phyloP scores from a whole-genome alignment of 768 basidiomycete species.

The Pilatotrama ljubarskyi region DNA sequence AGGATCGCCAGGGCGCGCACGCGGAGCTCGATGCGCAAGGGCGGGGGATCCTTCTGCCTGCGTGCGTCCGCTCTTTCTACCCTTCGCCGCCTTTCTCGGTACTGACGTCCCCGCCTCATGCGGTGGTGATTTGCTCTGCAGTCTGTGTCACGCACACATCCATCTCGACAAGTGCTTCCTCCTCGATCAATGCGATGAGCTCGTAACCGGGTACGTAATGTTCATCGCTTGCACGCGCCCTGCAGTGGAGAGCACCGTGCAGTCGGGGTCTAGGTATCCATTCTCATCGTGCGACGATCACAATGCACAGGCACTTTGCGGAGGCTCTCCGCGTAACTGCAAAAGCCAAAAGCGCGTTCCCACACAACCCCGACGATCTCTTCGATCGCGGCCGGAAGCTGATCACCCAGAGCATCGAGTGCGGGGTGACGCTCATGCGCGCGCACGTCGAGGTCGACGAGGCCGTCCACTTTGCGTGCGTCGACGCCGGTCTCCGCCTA shows the following conservation, averaged over 20 bases:
- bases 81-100: not conserved
- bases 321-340: conserved; percentile 58
- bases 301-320: conserved; percentile 45
- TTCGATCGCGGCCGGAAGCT: conserved; percentile 53
- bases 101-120: not conserved
- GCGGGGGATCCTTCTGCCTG: conserved; percentile 27
- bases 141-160: conserved; percentile 62
- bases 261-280: not conserved
- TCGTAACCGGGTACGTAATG: conserved; percentile 50
- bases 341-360: conserved; percentile 51
- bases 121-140: conserved; percentile 13
- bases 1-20: conserved; percentile 2
- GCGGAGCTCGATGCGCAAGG: conserved; percentile 24
- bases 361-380: conserved; percentile 44
- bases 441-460: conserved; percentile 69
- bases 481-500: conserved; percentile 52
- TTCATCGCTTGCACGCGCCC: not conserved
- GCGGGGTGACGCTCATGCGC: conserved; percentile 65
- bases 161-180: conserved; percentile 73
- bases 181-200: conserved; percentile 51
- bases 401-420: conserved; percentile 56
- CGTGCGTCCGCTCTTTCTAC: conserved; percentile 18
- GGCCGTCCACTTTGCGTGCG: conserved; percentile 52
- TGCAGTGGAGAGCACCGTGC: not conserved
- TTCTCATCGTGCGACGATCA: conserved; percentile 14